phyloP scores from a whole-genome alignment of 495 filamentous ascomycete species.

The Neurospora sp. region DNA sequence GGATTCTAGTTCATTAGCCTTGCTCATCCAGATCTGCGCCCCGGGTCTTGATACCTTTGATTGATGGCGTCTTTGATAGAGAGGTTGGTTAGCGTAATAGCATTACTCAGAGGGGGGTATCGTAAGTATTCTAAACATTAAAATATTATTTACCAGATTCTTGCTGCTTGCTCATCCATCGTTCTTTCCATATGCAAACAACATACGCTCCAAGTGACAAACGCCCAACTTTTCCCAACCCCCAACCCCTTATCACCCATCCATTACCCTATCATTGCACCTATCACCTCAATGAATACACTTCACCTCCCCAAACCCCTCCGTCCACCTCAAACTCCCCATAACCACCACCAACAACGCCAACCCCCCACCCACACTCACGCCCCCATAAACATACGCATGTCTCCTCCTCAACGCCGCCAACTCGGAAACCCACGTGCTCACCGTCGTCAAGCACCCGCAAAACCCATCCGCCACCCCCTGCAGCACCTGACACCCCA shows the following conservation, averaged over 20 bases:
- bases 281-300: constrained; percentile 27
- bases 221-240: background rate
- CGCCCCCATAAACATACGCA: constrained; percentile 65
- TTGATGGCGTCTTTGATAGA: background rate
- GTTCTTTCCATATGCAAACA: background rate
- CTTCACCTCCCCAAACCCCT: constrained; percentile 44
- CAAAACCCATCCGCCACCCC: constrained; percentile 88
- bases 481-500: constrained; percentile 71
- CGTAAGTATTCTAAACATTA: background rate
- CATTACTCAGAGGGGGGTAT: background rate
- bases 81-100: background rate
- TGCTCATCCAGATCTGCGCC: background rate
- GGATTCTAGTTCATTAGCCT: background rate
- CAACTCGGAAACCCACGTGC: constrained; percentile 82
- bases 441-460: constrained; percentile 83
- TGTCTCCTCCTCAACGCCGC: constrained; percentile 53
- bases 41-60: background rate
- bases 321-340: constrained; percentile 71
- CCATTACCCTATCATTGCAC: background rate
- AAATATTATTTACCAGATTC: background rate
- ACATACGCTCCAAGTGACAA: background rate
- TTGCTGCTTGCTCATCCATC: background rate
- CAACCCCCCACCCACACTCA: constrained; percentile 56
- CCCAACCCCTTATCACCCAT: background rate
- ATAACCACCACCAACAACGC: constrained; percentile 62